Base-by-base conservation (phyloP, 306 rosid genomes). In the Prunus mongolica region DNA sequence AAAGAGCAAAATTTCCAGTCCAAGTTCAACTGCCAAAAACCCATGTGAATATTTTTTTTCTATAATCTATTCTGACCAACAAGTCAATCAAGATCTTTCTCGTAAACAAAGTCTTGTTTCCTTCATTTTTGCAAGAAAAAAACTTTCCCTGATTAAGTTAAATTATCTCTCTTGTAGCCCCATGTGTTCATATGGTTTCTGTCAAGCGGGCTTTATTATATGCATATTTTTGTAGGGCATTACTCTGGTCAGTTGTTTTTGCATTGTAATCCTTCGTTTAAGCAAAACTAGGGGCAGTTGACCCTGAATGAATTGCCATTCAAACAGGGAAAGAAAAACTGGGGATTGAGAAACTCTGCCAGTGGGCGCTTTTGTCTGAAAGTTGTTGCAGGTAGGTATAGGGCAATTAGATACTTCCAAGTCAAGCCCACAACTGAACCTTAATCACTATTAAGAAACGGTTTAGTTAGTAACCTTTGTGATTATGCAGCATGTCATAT, bases 261-360 rank as follows among this genome's bases (percentile, higher is more conserved):
- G 61, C 22, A 25, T 14, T 62, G 28, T 13, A 63, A 25, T 41
- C 45, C 67, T 25, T 46, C 4, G 47, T 52, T 60, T 63, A 27
- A 20, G 38, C 57, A 81, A 88, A 87, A 88, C 89, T 54, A 83
- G 82, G 96, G 92, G 96, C 89, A 50, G 86, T 38, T 66, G 74
- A 19, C 60, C 24, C 2, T 68, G 61, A 58, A 46, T 22, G 34
- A 22, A 62, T 47, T 63, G 70, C 13, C 54, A 24, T 65, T 52
- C 55, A 67, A 67, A 44, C 55, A 67, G 15, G 55, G 51, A 71
- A 67, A 81, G 62, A 15, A 12, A 71, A 67, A 38, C 57, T 58
- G 32, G 70, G 66, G 47, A 38, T 38, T 66, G 20, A 4, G 19
- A 65, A 71, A 20, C 52, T 63, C 1, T 62, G 65, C 28, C 83